A percentile compares a stretch with the other conserved stretches of the same genome.
These are phyloP conservation scores for Dothistroma septosporum DNA, from an alignment of 2,329 filamentous ascomycete species.

Conservation along the genomic window DNA sequence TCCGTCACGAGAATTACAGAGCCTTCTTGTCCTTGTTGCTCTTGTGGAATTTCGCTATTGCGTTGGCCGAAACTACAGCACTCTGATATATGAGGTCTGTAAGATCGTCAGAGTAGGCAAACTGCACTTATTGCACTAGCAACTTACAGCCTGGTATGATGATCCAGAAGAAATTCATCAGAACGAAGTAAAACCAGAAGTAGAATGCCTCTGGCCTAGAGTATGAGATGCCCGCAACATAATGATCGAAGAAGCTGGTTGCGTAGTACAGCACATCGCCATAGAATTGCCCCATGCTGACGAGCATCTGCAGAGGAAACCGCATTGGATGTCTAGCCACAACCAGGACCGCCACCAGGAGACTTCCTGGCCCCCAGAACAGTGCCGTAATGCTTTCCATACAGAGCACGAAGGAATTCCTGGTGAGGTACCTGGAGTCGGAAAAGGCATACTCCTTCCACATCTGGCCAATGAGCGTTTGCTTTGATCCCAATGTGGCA, in stretches of 20 bases:
- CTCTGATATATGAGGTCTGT: constrained; percentile 31
- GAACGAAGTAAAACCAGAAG: constrained; percentile 63
- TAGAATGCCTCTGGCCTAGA: constrained; percentile 60
- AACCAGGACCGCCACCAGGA: constrained; percentile 54
- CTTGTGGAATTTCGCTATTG: constrained; percentile 22
- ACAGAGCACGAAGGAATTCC: constrained; percentile 79
- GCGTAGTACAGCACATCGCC: constrained; percentile 62
- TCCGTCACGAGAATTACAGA: constrained; percentile 3
- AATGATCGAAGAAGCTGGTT: constrained; percentile 59
- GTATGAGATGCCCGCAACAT: constrained; percentile 51
- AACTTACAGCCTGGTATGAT: constrained; percentile 55
- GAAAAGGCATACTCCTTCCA: constrained; percentile 92
- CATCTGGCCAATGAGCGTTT: constrained; percentile 74
- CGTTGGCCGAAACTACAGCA: constrained; percentile 21
- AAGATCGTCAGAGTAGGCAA: constrained; percentile 10
- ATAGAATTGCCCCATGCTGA: constrained; percentile 61
- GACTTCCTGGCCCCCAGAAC: constrained; percentile 60
- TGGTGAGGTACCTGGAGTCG: constrained; percentile 80
- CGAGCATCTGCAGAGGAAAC: constrained; percentile 56
- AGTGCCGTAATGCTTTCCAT: constrained; percentile 80
- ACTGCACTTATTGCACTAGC: not conserved
- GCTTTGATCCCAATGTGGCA: constrained; percentile 58
- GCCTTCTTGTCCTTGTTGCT: constrained; percentile 26
- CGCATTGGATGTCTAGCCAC: constrained; percentile 53
- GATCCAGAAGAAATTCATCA: constrained; percentile 66